phyloP scores from a whole-genome alignment of 192 early-diverging fungal genomes.

The Mycoemilia scoparia region DNA sequence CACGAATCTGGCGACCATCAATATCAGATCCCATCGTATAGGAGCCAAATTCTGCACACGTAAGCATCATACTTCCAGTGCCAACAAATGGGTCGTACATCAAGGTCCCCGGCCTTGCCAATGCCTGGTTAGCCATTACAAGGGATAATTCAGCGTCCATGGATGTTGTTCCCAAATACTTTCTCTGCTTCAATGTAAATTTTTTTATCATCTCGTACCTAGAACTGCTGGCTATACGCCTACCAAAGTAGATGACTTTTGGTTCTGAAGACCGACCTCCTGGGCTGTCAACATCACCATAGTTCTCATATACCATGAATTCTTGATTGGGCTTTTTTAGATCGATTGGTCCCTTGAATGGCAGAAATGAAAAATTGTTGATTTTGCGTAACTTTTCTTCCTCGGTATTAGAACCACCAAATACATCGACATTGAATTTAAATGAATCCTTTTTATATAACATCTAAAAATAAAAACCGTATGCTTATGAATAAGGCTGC shows the following conservation, averaged over 20 bases:
- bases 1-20: conserved; percentile 92
- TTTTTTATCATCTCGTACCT: conserved; percentile 48
- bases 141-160: conserved; percentile 98
- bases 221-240: conserved; percentile 45
- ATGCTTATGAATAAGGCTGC: neutral
- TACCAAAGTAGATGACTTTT: conserved; percentile 46
- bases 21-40: conserved; percentile 89
- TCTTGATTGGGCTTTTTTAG: conserved; percentile 59
- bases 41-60: conserved; percentile 85
- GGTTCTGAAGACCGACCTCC: conserved; percentile 3
- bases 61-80: conserved; percentile 83
- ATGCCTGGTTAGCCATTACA: conserved; percentile 88
- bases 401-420: conserved; percentile 52
- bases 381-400: conserved; percentile 63
- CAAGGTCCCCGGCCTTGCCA: conserved; percentile 50
- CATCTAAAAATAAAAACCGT: conserved; percentile 7
- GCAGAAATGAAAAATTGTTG: conserved; percentile 69
- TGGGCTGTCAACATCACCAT: conserved; percentile 32
- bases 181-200: conserved; percentile 88
- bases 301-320: conserved; percentile 65
- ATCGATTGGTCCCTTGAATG: conserved; percentile 57
- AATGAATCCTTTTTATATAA: conserved; percentile 39
- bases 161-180: conserved; percentile 86
- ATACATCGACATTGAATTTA: conserved; percentile 57
- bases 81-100: conserved; percentile 96